phyloP scores from a whole-genome alignment of 129 eudicot species.

The sunflower (Helianthus annuus) region DNA sequence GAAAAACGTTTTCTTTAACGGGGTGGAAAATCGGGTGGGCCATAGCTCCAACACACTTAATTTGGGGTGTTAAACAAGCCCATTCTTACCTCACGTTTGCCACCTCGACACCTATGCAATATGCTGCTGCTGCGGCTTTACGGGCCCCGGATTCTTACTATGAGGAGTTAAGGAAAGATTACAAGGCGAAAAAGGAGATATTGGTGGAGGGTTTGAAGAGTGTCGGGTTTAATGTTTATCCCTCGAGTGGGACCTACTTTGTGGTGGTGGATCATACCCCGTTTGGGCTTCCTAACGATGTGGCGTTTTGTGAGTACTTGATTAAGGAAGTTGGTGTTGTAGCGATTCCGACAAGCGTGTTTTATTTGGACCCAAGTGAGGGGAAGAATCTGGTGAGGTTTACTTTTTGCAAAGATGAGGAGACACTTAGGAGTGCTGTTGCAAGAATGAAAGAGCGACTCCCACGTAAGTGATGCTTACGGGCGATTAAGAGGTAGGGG shows the following conservation, averaged over 20 bases:
- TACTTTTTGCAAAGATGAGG: constrained; percentile 96
- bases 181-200: constrained; percentile 71
- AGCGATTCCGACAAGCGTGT: constrained; percentile 97
- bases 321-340: constrained; percentile 98
- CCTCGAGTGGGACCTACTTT: constrained; percentile 96
- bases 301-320: constrained; percentile 85
- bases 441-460: constrained; percentile 84
- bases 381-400: constrained; percentile 94
- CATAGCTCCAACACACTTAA: constrained; percentile 79
- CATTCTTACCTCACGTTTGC: constrained; percentile 94
- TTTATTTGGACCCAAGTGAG: constrained; percentile 80
- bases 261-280: constrained; percentile 94
- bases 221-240: constrained; percentile 83
- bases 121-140: constrained; percentile 75
- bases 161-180: constrained; percentile 68
- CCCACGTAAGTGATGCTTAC: constrained; percentile 30
- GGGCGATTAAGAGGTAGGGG: background rate
- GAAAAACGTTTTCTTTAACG: constrained; percentile 91
- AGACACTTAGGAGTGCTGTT: constrained; percentile 82
- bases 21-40: constrained; percentile 99
- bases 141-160: constrained; percentile 77
- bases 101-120: constrained; percentile 95
- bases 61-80: constrained; percentile 96
- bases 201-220: constrained; percentile 78
- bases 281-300: constrained; percentile 73